phyloP scores from a whole-genome alignment of 2,329 filamentous ascomycete genomes.

The Aureobasidium leucospermi region DNA sequence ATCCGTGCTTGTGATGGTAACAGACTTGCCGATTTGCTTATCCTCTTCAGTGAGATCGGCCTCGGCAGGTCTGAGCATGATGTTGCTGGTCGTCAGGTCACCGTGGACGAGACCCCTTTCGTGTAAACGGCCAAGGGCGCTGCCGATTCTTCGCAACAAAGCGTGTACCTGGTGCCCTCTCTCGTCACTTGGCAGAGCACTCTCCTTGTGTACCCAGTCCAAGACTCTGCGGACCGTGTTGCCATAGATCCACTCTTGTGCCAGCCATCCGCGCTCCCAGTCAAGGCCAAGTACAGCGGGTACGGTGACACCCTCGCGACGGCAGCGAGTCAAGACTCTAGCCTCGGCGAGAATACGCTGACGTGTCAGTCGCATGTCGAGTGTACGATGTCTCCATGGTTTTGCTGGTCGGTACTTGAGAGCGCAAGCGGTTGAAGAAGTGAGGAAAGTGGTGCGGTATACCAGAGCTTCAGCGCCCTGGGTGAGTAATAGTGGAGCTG shows the following conservation, averaged over 20 bases:
- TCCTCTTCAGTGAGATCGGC: background rate
- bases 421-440: constrained; percentile 60
- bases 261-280: constrained; percentile 60
- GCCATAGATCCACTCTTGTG: constrained; percentile 80
- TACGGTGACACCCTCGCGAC: constrained; percentile 70
- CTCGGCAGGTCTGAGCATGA: constrained; percentile 61
- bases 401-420: constrained; percentile 90
- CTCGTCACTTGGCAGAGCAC: constrained; percentile 21
- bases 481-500: constrained; percentile 64
- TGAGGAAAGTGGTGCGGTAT: constrained; percentile 77
- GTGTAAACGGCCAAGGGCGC: constrained; percentile 52
- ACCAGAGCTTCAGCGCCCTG: constrained; percentile 95
- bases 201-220: constrained; percentile 51
- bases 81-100: constrained; percentile 93
- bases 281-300: constrained; percentile 69
- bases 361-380: constrained; percentile 80
- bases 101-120: constrained; percentile 83
- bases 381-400: constrained; percentile 80
- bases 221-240: constrained; percentile 58
- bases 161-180: constrained; percentile 17
- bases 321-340: constrained; percentile 71
- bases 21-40: background rate
- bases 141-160: constrained; percentile 30
- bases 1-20: constrained; percentile 30
- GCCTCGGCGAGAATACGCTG: constrained; percentile 86